These are phyloP conservation scores for Triticum dicoccoides DNA, from an alignment of 176 grass and related monocot species.

Conservation along the genomic window DNA sequence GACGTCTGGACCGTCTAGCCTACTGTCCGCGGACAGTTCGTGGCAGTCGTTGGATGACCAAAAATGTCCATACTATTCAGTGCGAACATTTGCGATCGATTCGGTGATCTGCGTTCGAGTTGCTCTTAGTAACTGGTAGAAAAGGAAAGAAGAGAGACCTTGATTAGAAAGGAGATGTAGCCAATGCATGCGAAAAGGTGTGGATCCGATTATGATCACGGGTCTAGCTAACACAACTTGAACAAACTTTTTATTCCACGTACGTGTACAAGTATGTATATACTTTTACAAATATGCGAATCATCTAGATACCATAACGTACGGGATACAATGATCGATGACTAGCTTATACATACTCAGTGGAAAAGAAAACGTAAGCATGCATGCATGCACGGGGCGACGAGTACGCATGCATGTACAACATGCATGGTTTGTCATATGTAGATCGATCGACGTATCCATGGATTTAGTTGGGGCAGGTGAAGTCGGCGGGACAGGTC, in stretches of 20 bases:
- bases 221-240: background rate
- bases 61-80: too few relatives aligned
- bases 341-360: background rate
- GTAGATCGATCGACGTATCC: background rate
- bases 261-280: background rate
- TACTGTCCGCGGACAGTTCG: too few relatives aligned
- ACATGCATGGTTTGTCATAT: background rate
- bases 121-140: too few relatives aligned
- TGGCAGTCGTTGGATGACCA: too few relatives aligned
- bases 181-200: background rate
- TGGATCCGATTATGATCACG: background rate
- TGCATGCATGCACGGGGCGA: background rate
- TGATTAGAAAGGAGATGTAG: background rate
- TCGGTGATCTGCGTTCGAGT: too few relatives aligned
- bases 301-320: background rate
- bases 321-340: background rate
- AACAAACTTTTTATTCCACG: slow-evolving; percentile 6
- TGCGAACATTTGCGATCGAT: too few relatives aligned
- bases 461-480: slow-evolving; percentile 26
- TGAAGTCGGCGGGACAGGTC: slow-evolving; percentile 48
- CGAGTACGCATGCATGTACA: background rate
- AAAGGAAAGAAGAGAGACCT: too few relatives aligned
- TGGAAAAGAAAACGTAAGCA: background rate
- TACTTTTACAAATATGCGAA: background rate
- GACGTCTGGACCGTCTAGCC: too few relatives aligned